Base-by-base conservation (phyloP, 2,329 filamentous ascomycete species). In the Aspergillus quadrilineatus region DNA sequence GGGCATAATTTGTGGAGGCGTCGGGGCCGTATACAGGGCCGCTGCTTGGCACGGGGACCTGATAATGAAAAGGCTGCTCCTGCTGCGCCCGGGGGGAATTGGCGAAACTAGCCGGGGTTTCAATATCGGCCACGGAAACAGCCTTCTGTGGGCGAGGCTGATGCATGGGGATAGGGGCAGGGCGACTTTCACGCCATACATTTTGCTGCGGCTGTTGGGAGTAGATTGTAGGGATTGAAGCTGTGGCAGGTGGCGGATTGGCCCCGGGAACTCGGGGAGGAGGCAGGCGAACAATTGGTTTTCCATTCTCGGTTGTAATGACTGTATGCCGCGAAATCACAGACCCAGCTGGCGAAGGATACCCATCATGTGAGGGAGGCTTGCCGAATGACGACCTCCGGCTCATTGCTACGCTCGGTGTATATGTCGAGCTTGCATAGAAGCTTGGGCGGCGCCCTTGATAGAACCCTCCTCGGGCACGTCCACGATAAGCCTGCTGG, bases 121-220 rank as follows among this genome's bases (percentile, higher is more conserved):
- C 94, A 64, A 97, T 96, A 66, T 91, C 92, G 56, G 91, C 90
- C 57, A 97, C 86, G 8, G 92, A 97, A 32, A 97, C 90, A 5
- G 92, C 83, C 79, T 97, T 97, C 73, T 97, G 92, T 7, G 94
- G 93, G 51, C 90, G 88, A 56, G 94, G 94, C 71, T 97, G 94
- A 71, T 97, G 90, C 86, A 97, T 96, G 0, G 91, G 83, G 15
- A 86, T 81, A 42, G 82, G 80, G 15, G 77, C 78, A 44, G 82
- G 80, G 64, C 83, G 85, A 63, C 83, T 85, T 69, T 86, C 85
- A 50, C 82, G 80, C 69, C 80, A 84, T 1, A 80, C 73, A 7
- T 82, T 81, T 61, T 82, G 80, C 61, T 82, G 80, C 28, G 82
- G 79, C 47, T 80, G 75, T 44, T 79, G 60, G 51, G 65, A 46